Evolutionary conservation across 2,329 filamentous ascomycete species (phyloP).

Genomic region (Sporothrix brasiliensis): DNA sequence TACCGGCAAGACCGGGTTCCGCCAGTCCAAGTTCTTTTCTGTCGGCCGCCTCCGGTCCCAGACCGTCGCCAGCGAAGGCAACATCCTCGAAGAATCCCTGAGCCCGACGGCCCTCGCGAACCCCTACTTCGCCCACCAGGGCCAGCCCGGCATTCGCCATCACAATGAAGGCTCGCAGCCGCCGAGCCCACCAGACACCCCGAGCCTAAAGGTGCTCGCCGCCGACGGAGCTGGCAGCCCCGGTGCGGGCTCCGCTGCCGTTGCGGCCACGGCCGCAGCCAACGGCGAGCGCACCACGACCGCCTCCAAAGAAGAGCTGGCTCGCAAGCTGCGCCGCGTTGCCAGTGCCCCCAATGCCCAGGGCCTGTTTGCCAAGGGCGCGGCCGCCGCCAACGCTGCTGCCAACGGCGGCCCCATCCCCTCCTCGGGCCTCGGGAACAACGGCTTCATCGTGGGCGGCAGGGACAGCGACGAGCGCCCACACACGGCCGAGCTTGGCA

Average conservation of each 20-base stretch:
- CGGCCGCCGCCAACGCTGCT: conserved; percentile 41
- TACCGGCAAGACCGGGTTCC: conserved; percentile 65
- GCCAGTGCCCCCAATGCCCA: conserved; percentile 97
- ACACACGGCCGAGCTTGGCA: conserved; percentile 81
- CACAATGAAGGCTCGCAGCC: conserved; percentile 93
- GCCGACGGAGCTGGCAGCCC: conserved; percentile 61
- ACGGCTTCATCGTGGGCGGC: neutral
- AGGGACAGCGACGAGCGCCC: conserved; percentile 64
- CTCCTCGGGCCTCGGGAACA: neutral
- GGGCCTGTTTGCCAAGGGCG: conserved; percentile 73
- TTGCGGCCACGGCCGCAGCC: conserved; percentile 48
- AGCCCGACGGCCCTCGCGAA: conserved; percentile 94
- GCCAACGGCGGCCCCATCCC: conserved; percentile 21
- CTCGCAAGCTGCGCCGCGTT: conserved; percentile 87
- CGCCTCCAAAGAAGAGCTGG: conserved; percentile 89
- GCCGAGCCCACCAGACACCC: conserved; percentile 88
- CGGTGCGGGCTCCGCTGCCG: conserved; percentile 38
- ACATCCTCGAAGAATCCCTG: conserved; percentile 82
- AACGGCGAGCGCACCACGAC: conserved; percentile 70
- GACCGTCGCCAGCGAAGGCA: conserved; percentile 90
- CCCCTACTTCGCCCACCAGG: conserved; percentile 96
- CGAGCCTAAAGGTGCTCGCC: conserved; percentile 72
- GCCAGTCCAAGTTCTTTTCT: conserved; percentile 87
- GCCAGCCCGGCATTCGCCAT: conserved; percentile 87
- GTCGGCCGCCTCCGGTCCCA: conserved; percentile 86